Evolutionary conservation across 2,329 filamentous ascomycete genomes (phyloP), one percentile per base, ranked within the genome.

Genomic region (Arthroderma sp.): DNA sequence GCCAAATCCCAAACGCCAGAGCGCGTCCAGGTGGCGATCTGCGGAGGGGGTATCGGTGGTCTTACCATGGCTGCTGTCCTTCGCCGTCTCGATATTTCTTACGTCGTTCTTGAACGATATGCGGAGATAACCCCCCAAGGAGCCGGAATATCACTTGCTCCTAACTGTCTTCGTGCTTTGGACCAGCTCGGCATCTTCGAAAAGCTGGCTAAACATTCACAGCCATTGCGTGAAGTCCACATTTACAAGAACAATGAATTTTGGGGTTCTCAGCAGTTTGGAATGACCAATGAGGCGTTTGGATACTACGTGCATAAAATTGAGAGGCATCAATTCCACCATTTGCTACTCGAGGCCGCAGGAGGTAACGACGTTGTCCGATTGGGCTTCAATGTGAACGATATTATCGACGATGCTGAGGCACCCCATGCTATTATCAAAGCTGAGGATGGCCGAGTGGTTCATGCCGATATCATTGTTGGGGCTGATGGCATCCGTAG

Each of bases 401-500:
- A 43, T 17, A 51, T 58, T 47, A 28, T 55, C 33, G 56, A 58
- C 17, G 56, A 58, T 6, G 35, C 15, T 25, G 28, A 53, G 6
- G 49, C 56, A 7, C 56, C 56, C 7, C 39, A 58, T 28, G 56
- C 52, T 25, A 55, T 54, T 35, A 31, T 58, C 49, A 58, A 55
- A 15, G 52, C 56, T 3, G 53, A 54, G n/a, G 56, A 58, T 49
- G 56, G 56, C 8, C 51, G 52, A 38, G 52, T 44, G 21, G 51
- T 58, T 37, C 49, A 49, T 44, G 52, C 56, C 19, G 56, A 58
- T 28, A 55, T 58, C 31, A 52, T 58, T 21, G 56, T 58, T 17
- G 56, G 56, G 15, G 56, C 56, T 23, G 56, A 58, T 49, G 56
- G 56, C 2, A 58, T 58, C 44, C 56, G 56, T 15, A 58, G 56